Evolutionary conservation across 2,329 filamentous ascomycete genomes (phyloP).

Genomic region (Pseudocercospora vitis): DNA sequence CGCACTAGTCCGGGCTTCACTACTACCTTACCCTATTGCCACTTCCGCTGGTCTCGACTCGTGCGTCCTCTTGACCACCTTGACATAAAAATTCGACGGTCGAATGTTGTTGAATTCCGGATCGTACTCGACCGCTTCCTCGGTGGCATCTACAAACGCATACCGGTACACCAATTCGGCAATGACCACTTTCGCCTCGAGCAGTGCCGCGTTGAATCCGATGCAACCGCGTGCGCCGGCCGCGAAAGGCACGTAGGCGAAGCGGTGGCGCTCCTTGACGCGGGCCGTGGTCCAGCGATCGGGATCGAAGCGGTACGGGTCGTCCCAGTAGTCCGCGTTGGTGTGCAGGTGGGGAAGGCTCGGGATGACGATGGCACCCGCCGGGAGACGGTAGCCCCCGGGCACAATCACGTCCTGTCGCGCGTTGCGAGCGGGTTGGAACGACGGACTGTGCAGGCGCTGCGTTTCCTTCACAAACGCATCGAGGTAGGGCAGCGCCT

Average conservation of each 20-base stretch:
- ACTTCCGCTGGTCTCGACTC: no score
- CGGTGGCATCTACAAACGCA: slow-evolving; percentile 53
- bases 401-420: slow-evolving; percentile 59
- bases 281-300: slow-evolving; percentile 59
- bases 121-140: slow-evolving; percentile 58
- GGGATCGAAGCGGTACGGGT: slow-evolving; percentile 58
- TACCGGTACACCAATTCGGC: slow-evolving; percentile 61
- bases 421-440: slow-evolving; percentile 60
- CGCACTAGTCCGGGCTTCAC: no score
- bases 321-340: slow-evolving; percentile 58
- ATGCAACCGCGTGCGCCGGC: slow-evolving; percentile 60
- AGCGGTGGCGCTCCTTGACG: slow-evolving; percentile 54
- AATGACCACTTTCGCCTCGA: slow-evolving; percentile 61
- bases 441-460: slow-evolving; percentile 60
- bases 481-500: slow-evolving; percentile 55
- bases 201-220: slow-evolving; percentile 64
- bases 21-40: no score
- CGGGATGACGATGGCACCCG: slow-evolving; percentile 53
- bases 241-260: slow-evolving; percentile 60
- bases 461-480: slow-evolving; percentile 63
- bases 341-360: slow-evolving; percentile 43
- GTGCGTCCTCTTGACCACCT: slow-evolving; percentile 51
- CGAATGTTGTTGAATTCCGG: slow-evolving; percentile 60
- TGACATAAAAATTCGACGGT: slow-evolving; percentile 56
- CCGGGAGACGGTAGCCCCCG: slow-evolving; percentile 58